Evolutionary conservation across 768 basidiomycete species (phyloP).

Genomic region (Phaeolepiota aurea): DNA sequence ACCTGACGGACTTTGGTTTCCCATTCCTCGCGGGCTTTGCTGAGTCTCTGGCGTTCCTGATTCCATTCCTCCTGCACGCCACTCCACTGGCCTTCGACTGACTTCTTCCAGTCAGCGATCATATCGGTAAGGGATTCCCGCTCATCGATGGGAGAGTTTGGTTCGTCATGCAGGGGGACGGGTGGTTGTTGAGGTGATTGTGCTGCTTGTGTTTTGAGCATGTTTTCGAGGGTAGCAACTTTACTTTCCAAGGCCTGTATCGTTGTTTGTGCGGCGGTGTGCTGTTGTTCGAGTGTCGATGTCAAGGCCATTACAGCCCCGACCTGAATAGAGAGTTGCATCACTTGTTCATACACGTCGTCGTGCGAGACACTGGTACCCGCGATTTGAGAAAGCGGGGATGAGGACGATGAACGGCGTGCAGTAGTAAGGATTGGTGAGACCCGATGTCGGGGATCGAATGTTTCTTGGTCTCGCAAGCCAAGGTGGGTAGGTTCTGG

Average conservation of each 20-base stretch:
- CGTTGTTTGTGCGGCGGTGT: conserved; percentile 66
- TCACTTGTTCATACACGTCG: conserved; percentile 48
- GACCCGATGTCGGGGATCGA: neutral
- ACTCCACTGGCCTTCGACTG: conserved; percentile 74
- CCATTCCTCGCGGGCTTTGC: conserved; percentile 74
- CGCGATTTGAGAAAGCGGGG: conserved; percentile 17
- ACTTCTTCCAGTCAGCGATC: conserved; percentile 66
- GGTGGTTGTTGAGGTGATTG: conserved; percentile 18
- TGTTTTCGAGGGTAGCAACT: conserved; percentile 56
- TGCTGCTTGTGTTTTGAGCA: conserved; percentile 38
- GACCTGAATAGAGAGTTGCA: conserved; percentile 66
- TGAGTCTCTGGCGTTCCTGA: conserved; percentile 68
- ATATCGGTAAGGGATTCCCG: conserved; percentile 41
- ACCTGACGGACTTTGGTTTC: conserved; percentile 49
- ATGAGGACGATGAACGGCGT: conserved; percentile 10
- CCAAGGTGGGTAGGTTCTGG: conserved; percentile 62
- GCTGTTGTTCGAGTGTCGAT: conserved; percentile 66
- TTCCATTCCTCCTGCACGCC: conserved; percentile 77
- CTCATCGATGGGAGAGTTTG: conserved; percentile 6
- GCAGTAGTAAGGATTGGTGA: neutral
- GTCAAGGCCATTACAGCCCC: conserved; percentile 70
- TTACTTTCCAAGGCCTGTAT: conserved; percentile 64
- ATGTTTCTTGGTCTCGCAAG: conserved; percentile 17
- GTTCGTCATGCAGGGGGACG: conserved; percentile 1
- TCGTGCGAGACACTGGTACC: conserved; percentile 6